phyloP scores from a whole-genome alignment of 805 yeast species.

The Candida lessepsii region DNA sequence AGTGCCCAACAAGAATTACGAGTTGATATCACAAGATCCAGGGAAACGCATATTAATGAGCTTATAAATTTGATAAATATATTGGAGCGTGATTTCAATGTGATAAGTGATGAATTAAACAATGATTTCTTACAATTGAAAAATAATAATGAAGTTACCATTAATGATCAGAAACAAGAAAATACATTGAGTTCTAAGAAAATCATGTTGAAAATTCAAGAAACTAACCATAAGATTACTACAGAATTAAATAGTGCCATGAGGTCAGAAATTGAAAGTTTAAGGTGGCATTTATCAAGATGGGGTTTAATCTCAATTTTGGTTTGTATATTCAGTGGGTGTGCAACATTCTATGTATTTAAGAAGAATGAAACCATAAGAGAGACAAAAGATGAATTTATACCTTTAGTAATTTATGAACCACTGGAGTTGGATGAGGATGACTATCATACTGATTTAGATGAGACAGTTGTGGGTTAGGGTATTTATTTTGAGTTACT shows the following conservation, averaged over 20 bases:
- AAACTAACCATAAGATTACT: slow-evolving; percentile 78
- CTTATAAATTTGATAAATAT: slow-evolving; percentile 64
- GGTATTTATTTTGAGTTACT: too few species aligned
- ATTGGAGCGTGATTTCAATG: slow-evolving; percentile 68
- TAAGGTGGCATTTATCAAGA: slow-evolving; percentile 91
- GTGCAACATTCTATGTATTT: slow-evolving; percentile 52
- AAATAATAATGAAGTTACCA: slow-evolving; percentile 78
- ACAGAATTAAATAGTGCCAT: slow-evolving; percentile 79
- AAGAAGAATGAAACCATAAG: slow-evolving; percentile 21
- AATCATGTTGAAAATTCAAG: slow-evolving; percentile 71
- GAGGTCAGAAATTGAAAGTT: slow-evolving; percentile 80
- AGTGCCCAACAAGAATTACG: slow-evolving; percentile 87
- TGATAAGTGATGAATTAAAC: slow-evolving; percentile 73
- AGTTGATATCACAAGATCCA: slow-evolving; percentile 69
- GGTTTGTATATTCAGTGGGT: slow-evolving; percentile 56
- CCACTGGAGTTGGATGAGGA: slow-evolving; percentile 52
- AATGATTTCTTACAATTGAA: slow-evolving; percentile 55
- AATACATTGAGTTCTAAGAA: slow-evolving; percentile 72
- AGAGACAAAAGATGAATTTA: slow-evolving; percentile 29
- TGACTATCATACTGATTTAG: slow-evolving; percentile 57
- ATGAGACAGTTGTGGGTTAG: slow-evolving; percentile 24
- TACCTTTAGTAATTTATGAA: slow-evolving; percentile 41
- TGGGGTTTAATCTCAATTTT: slow-evolving; percentile 80
- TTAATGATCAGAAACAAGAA: slow-evolving; percentile 83
- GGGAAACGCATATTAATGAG: slow-evolving; percentile 69